phyloP scores from a whole-genome alignment of 495 filamentous ascomycete species.

The Tuber indicum region DNA sequence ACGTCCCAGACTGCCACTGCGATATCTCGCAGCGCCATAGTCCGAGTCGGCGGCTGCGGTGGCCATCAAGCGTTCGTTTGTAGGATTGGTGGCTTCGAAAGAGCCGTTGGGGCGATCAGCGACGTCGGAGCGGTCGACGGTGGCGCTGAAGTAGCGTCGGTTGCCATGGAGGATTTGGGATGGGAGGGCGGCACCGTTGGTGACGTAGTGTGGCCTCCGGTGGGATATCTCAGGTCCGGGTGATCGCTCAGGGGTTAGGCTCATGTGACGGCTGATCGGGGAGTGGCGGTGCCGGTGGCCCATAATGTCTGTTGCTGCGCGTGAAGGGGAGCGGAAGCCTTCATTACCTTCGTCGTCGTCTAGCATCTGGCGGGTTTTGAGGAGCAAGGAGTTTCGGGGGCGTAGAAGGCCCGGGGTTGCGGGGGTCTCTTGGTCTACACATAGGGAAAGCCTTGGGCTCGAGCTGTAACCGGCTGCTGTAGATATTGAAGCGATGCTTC shows the following conservation, averaged over 20 bases:
- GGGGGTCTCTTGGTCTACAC: slow-evolving; percentile 48
- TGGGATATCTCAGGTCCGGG: slow-evolving; percentile 19
- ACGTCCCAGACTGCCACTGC: slow-evolving; percentile 25
- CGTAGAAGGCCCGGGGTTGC: slow-evolving; percentile 40
- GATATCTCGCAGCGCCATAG: slow-evolving; percentile 14
- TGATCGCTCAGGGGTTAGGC: slow-evolving; percentile 18
- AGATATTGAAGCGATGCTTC: slow-evolving; percentile 33
- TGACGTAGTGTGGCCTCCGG: slow-evolving; percentile 24
- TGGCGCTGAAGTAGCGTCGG: slow-evolving; percentile 29
- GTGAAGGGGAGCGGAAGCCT: slow-evolving; percentile 51
- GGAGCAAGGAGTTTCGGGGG: slow-evolving; percentile 31
- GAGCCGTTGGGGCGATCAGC: slow-evolving; percentile 10
- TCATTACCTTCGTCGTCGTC: slow-evolving; percentile 48
- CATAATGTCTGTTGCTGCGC: slow-evolving; percentile 55
- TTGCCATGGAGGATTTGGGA: slow-evolving; percentile 26
- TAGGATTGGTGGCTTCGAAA: slow-evolving; percentile 7
- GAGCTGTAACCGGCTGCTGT: slow-evolving; percentile 47
- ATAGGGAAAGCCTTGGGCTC: slow-evolving; percentile 43
- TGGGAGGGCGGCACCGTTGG: slow-evolving; percentile 9
- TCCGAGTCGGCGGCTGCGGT: slow-evolving; percentile 16
- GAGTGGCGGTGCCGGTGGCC: slow-evolving; percentile 28
- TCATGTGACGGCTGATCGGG: slow-evolving; percentile 6
- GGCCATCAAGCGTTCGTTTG: slow-evolving; percentile 19
- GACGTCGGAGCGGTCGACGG: slow-evolving; percentile 9
- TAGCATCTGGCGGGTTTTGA: slow-evolving; percentile 43